Conservation (phyloP, 306 rosid genomes). For the Astragalus glycyphyllos region DNA sequence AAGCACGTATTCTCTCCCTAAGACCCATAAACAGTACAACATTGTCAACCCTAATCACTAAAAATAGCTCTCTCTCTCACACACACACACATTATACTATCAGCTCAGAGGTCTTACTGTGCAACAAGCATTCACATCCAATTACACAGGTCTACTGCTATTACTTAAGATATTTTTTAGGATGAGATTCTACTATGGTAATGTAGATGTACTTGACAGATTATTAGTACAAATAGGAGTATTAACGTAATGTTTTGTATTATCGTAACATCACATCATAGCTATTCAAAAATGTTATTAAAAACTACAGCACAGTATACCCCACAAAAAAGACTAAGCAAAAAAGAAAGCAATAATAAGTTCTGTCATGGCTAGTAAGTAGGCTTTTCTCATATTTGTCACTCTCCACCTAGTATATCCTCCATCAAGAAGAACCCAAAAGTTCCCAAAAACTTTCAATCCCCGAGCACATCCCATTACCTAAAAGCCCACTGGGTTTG, state of each 20-base stretch:
- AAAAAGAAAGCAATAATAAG: background rate
- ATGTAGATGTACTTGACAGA: background rate
- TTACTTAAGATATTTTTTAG: background rate
- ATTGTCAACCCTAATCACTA: background rate
- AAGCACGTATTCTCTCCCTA: background rate
- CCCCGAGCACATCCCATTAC: background rate
- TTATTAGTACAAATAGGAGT: background rate
- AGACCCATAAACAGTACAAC: background rate
- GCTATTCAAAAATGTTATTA: background rate
- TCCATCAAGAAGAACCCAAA: background rate
- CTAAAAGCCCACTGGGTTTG: constrained; percentile 11
- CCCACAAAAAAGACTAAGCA: background rate
- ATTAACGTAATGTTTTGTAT: background rate
- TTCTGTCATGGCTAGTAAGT: background rate
- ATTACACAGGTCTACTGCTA: background rate
- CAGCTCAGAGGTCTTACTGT: background rate
- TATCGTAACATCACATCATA: background rate
- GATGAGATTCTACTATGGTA: background rate
- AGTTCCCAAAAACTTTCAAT: background rate
- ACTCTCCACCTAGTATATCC: no score
- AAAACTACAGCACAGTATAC: background rate
- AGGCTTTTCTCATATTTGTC: no score
- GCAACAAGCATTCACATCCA: background rate
- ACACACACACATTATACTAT: background rate
- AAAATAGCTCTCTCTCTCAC: background rate